These are phyloP conservation scores for Vanrija sp. DNA, from an alignment of 1,284 basidiomycete species.

Conservation along the genomic window DNA sequence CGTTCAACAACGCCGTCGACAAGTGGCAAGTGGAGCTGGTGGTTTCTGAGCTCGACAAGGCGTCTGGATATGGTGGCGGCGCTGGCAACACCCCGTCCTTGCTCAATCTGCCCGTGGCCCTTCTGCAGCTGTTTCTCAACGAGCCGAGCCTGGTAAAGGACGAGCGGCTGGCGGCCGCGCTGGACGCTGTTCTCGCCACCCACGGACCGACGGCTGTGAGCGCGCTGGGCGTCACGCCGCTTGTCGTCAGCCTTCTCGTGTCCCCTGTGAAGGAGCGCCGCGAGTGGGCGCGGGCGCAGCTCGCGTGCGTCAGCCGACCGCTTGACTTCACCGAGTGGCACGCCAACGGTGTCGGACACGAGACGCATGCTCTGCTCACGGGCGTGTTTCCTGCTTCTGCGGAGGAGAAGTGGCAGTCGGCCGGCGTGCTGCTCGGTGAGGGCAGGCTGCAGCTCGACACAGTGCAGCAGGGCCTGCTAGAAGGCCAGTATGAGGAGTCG, in stretches of 20 bases:
- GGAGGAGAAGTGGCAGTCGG: constrained; percentile 18
- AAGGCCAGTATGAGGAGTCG: constrained; percentile 16
- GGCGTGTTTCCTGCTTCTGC: constrained; percentile 4
- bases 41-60: constrained; percentile 15
- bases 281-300: constrained; percentile 29
- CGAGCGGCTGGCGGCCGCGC: constrained; percentile 49
- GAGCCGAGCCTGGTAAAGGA: constrained; percentile 62
- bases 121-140: constrained; percentile 64
- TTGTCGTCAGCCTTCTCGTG: constrained; percentile 24
- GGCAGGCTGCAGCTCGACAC: constrained; percentile 25
- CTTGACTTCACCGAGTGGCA: constrained; percentile 33
- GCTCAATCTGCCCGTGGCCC: constrained; percentile 50
- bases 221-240: constrained; percentile 24
- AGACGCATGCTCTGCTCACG: constrained; percentile 25
- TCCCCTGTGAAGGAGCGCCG: constrained; percentile 14
- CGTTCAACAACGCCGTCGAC: constrained; percentile 65
- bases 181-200: constrained; percentile 22
- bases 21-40: constrained; percentile 57
- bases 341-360: constrained; percentile 25
- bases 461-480: constrained; percentile 31
- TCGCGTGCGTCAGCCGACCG: constrained; percentile 17
- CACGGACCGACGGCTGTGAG: constrained; percentile 14
- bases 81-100: constrained; percentile 15
- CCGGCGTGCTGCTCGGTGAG: constrained; percentile 20
- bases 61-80: constrained; percentile 11